A percentile compares a stretch with the other conserved stretches of the same genome.
phyloP scores from a whole-genome alignment of 208 protist genomes.

The Wallacemonas sp. region DNA sequence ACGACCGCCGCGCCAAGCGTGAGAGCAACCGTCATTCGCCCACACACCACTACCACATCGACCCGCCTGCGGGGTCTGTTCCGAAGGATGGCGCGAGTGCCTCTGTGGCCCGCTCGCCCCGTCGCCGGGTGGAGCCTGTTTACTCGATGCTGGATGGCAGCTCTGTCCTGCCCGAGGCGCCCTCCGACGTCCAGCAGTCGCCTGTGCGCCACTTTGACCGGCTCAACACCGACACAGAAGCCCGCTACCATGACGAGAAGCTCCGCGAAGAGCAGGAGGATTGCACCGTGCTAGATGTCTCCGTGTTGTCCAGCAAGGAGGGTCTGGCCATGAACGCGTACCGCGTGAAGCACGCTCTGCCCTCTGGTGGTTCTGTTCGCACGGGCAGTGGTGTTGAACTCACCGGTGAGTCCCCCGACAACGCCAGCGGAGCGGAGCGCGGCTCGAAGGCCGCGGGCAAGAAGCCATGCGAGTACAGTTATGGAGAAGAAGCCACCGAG shows the following conservation, averaged over 20 bases:
- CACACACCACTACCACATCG: conserved; percentile 29
- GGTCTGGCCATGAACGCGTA: conserved; percentile 23
- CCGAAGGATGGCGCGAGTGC: background rate
- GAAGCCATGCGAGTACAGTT: background rate
- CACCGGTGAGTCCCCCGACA: background rate
- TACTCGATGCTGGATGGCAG: conserved; percentile 19
- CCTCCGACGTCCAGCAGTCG: background rate
- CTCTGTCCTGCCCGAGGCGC: conserved; percentile 11
- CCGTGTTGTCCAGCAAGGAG: conserved; percentile 15
- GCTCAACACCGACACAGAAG: conserved; percentile 20
- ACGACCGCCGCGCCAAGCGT: conserved; percentile 21
- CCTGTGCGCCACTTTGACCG: conserved; percentile 20
- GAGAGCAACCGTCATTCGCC: conserved; percentile 22
- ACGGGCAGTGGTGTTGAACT: background rate
- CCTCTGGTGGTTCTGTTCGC: background rate
- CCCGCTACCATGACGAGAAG: conserved; percentile 14
- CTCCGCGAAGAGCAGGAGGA: conserved; percentile 19
- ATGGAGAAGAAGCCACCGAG: conserved; percentile 2
- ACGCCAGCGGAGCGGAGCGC: background rate
- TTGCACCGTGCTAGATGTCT: conserved; percentile 27
- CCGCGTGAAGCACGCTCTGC: conserved; percentile 17
- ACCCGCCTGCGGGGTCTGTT: conserved; percentile 5
- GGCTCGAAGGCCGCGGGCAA: background rate
- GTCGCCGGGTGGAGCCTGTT: background rate
- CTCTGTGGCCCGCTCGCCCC: background rate